phyloP scores from a whole-genome alignment of 2,329 filamentous ascomycete species.

The Fusarium sp. region DNA sequence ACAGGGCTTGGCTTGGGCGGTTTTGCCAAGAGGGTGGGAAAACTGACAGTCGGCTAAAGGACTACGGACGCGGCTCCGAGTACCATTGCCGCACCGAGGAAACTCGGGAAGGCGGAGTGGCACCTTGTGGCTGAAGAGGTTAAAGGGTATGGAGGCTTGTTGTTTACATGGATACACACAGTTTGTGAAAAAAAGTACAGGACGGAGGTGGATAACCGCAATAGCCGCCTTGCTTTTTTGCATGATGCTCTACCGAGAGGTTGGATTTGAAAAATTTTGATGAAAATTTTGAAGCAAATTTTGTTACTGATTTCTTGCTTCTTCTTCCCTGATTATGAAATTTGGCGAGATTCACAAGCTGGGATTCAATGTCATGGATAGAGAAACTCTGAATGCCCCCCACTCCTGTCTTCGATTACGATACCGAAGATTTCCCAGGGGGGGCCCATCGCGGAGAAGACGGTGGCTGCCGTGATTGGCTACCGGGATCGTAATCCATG shows the following conservation, averaged over 20 bases:
- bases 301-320: conserved; percentile 14
- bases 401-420: neutral
- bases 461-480: conserved; percentile 26
- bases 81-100: neutral
- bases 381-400: neutral
- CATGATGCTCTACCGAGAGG: neutral
- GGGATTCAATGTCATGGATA: neutral
- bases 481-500: conserved; percentile 34
- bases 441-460: conserved; percentile 32
- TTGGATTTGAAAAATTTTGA: conserved; percentile 1
- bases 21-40: conserved; percentile 18
- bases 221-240: conserved; percentile 10
- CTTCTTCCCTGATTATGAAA: conserved; percentile 27
- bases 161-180: neutral
- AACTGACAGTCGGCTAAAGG: conserved; percentile 6
- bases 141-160: neutral
- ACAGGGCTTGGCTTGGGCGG: neutral
- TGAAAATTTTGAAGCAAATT: neutral
- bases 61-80: conserved; percentile 31
- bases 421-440: neutral
- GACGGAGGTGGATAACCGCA: conserved; percentile 5
- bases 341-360: conserved; percentile 28
- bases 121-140: neutral
- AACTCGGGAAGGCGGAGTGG: neutral
- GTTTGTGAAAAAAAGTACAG: neutral